phyloP scores from a whole-genome alignment of 1,284 basidiomycete genomes.

The Cryptococcus sp. region DNA sequence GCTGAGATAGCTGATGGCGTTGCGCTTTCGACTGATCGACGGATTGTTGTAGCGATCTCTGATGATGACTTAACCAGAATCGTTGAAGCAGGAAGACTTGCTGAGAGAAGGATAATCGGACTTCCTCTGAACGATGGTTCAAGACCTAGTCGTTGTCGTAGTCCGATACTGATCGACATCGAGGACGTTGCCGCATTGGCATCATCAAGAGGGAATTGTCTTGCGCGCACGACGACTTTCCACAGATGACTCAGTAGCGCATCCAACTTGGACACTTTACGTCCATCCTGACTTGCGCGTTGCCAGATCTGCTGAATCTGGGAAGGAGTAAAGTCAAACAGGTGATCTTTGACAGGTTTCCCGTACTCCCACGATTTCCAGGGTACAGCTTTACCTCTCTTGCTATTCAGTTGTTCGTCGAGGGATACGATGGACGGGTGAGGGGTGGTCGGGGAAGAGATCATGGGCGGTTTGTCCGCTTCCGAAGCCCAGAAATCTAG shows the following conservation, averaged over 20 bases:
- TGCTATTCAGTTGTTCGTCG: constrained; percentile 19
- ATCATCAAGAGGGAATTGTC: constrained; percentile 22
- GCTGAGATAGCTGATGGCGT: constrained; percentile 39
- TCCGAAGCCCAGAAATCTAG: constrained; percentile 45
- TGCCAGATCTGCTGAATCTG: constrained; percentile 53
- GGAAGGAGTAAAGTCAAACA: constrained; percentile 50
- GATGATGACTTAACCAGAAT: background rate
- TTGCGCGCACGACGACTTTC: constrained; percentile 52
- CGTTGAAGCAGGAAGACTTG: constrained; percentile 7
- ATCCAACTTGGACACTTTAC: constrained; percentile 52
- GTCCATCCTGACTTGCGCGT: constrained; percentile 21
- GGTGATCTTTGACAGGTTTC: constrained; percentile 44
- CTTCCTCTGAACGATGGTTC: constrained; percentile 53
- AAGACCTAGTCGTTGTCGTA: constrained; percentile 45
- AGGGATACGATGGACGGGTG: constrained; percentile 25
- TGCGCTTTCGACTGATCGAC: constrained; percentile 42
- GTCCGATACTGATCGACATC: constrained; percentile 50
- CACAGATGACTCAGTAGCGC: constrained; percentile 56
- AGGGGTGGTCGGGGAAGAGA: constrained; percentile 19
- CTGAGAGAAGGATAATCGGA: constrained; percentile 46
- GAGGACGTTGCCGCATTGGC: constrained; percentile 31
- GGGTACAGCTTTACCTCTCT: constrained; percentile 45
- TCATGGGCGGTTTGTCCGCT: constrained; percentile 15
- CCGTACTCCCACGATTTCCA: constrained; percentile 54
- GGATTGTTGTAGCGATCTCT: constrained; percentile 42